phyloP scores from a whole-genome alignment of 106 monocot species.

The Posidonia australis region DNA sequence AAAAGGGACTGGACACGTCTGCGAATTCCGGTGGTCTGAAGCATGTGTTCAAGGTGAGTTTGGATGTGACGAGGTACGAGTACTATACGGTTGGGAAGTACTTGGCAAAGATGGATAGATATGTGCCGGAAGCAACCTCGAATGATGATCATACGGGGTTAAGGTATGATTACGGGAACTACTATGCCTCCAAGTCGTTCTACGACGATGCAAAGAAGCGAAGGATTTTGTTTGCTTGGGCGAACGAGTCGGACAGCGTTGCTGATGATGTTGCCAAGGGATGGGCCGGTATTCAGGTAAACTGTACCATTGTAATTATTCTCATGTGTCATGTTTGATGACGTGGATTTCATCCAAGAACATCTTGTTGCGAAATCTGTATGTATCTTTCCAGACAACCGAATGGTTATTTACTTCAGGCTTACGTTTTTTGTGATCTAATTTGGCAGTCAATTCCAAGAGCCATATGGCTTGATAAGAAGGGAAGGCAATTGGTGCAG shows the following conservation, averaged over 20 bases:
- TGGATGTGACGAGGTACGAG: constrained; percentile 55
- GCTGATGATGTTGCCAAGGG: constrained; percentile 37
- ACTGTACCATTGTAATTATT: not conserved
- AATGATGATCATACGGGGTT: constrained; percentile 39
- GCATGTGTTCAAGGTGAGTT: constrained; percentile 68
- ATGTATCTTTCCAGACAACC: not conserved
- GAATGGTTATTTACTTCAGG: too few species aligned
- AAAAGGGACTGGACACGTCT: constrained; percentile 30
- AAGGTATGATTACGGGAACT: constrained; percentile 73
- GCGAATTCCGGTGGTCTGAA: constrained; percentile 7
- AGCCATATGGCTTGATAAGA: constrained; percentile 13
- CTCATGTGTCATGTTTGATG: not conserved
- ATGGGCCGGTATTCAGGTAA: constrained; percentile 71
- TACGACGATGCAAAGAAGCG: constrained; percentile 28
- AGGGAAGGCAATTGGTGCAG: constrained; percentile 16
- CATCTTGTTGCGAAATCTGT: not conserved
- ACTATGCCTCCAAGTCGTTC: constrained; percentile 77
- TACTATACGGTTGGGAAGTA: constrained; percentile 77
- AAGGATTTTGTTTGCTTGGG: constrained; percentile 79
- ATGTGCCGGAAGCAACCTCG: constrained; percentile 35
- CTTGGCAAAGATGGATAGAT: constrained; percentile 16
- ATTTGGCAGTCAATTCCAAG: constrained; percentile 14
- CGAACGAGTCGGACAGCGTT: constrained; percentile 47
- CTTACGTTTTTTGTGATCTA: too few species aligned
- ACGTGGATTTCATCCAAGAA: not conserved